A percentile compares a stretch with the other conserved stretches of the same genome.
phyloP scores from a whole-genome alignment of 805 yeast species.

The Kluyveromyces aestuarii region DNA sequence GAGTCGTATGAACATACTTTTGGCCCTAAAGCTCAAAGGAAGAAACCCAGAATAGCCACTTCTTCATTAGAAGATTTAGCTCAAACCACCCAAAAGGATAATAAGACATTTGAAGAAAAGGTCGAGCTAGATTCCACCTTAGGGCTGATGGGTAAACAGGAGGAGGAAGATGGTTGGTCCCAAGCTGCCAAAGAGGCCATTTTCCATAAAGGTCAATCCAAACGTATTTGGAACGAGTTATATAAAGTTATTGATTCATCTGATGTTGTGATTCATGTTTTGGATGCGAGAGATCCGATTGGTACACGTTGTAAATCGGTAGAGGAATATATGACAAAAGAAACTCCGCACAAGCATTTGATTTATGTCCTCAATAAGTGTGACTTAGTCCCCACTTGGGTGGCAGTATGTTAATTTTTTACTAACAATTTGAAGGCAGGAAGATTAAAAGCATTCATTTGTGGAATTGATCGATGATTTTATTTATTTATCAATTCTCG shows the following conservation, averaged over 20 bases:
- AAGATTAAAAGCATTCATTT: not conserved
- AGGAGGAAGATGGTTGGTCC: conserved; percentile 67
- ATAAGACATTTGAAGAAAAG: conserved; percentile 59
- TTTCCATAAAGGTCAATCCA: conserved; percentile 94
- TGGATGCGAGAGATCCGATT: conserved; percentile 95
- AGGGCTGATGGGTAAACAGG: conserved; percentile 69
- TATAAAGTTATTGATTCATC: conserved; percentile 96
- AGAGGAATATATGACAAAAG: conserved; percentile 85
- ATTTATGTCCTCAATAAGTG: conserved; percentile 92
- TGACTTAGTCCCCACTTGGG: conserved; percentile 98
- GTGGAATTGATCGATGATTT: no score
- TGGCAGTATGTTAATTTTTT: conserved; percentile 71
- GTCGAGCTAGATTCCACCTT: conserved; percentile 64
- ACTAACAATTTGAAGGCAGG: not conserved
- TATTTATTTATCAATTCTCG: conserved; percentile 5
- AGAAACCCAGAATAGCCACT: conserved; percentile 75
- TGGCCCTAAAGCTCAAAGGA: conserved; percentile 93
- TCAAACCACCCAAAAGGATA: conserved; percentile 44
- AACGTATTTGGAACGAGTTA: conserved; percentile 96
- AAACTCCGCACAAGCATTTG: conserved; percentile 94
- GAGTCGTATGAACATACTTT: conserved; percentile 75
- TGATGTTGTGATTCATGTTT: conserved; percentile 91
- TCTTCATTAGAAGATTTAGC: conserved; percentile 77
- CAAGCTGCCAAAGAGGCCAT: conserved; percentile 92
- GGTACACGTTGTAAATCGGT: conserved; percentile 94